These are phyloP conservation scores for Fusarium kyushuense DNA, from an alignment of 2,329 filamentous ascomycete genomes.

Conservation along the genomic window DNA sequence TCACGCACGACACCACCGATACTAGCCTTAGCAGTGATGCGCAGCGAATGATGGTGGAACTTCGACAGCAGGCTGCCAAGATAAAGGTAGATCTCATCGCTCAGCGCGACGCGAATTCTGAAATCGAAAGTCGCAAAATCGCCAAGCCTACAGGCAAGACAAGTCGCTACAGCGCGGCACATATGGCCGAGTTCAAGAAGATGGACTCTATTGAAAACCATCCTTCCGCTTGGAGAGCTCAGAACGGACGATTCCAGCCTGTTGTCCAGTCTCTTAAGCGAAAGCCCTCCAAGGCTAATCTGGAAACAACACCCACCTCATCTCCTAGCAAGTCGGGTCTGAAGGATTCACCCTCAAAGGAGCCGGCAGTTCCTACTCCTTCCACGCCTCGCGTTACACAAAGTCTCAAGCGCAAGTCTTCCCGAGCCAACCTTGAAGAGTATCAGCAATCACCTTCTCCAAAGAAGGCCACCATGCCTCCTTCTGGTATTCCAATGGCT, in stretches of 20 bases:
- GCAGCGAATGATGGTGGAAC: slow-evolving; percentile 71
- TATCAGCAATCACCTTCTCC: slow-evolving; percentile 46
- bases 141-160: slow-evolving; percentile 83
- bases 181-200: slow-evolving; percentile 92
- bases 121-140: slow-evolving; percentile 73
- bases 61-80: slow-evolving; percentile 77
- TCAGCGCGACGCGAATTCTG: slow-evolving; percentile 67
- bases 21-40: slow-evolving; percentile 71
- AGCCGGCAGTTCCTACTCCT: slow-evolving; percentile 64
- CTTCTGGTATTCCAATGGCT: slow-evolving; percentile 40
- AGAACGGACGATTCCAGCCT: slow-evolving; percentile 66
- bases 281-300: slow-evolving; percentile 61
- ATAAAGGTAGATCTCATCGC: slow-evolving; percentile 77
- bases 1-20: slow-evolving; percentile 66
- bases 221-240: slow-evolving; percentile 79
- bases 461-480: slow-evolving; percentile 46
- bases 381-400: slow-evolving; percentile 54
- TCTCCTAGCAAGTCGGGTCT: slow-evolving; percentile 55
- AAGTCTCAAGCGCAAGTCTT: slow-evolving; percentile 50
- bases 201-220: slow-evolving; percentile 97
- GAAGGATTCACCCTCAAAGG: slow-evolving; percentile 69
- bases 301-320: slow-evolving; percentile 52
- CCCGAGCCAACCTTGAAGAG: slow-evolving; percentile 51
- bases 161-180: slow-evolving; percentile 83
- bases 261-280: slow-evolving; percentile 54